Base-by-base conservation (phyloP, 2,329 filamentous ascomycete genomes). In the Sclerotinia subarctica region DNA sequence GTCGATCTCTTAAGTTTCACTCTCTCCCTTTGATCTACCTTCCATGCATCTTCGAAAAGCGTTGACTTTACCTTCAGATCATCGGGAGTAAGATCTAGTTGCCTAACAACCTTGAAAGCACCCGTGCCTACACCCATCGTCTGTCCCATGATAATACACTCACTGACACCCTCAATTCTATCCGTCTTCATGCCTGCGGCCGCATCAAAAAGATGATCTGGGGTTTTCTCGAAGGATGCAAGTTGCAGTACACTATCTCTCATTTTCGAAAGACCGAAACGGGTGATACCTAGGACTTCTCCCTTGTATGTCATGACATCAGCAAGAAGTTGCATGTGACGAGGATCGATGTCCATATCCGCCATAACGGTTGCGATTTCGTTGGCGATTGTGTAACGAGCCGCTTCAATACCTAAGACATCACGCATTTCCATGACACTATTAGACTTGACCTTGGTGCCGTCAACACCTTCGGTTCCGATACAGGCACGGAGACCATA, bases 301-400 rank as follows among this genome's bases (percentile, higher is more conserved):
- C 95, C 95, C 82, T 97, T 98, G 85, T 94, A 98, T 0, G 95
- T 98, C 95, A 99, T 99, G 66, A 97, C 94, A 76, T 99, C 95
- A 15, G 95, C 94, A 1, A 99, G 87, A 24, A 99, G 86, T 78
- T 97, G 91, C 93, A 99, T 98, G 81, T 99, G 95, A 67, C 95
- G 91, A 56, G 94, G 94, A 80, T 99, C 95, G 75, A 99, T 98
- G 79, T 88, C 89, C 93, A 99, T 97, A 78, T 90, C 88, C 47
- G 87, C 87, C 94, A 98, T 99, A 77, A 98, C 95, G 64, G 85
- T 84, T 65, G 85, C 86, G 75, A 99, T 98, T 81, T 99, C 95
- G 57, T 86, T 83, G 62, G 95, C 91, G 76, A 99, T 98, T 8
- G 94, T 96, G 4, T 86, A 86, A 69, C 94, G 88, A 3, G 95